These are phyloP conservation scores for Backusella psychrophila DNA, from an alignment of 192 early-diverging fungal genomes.

Conservation along the genomic window DNA sequence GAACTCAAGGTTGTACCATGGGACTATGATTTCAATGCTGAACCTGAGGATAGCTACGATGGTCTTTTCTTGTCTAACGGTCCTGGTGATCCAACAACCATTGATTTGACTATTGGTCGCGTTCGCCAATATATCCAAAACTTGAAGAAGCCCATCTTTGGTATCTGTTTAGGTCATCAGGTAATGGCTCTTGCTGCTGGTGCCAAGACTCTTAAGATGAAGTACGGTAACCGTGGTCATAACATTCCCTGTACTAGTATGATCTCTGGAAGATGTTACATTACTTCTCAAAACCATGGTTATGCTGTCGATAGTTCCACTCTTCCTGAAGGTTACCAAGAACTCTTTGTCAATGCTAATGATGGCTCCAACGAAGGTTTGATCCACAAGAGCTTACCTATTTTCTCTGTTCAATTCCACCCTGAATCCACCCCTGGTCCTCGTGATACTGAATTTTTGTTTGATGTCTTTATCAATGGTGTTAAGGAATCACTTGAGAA, in stretches of 20 bases:
- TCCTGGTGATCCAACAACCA: conserved; percentile 92
- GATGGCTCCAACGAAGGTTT: conserved; percentile 99
- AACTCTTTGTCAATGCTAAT: conserved; percentile 98
- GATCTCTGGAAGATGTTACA: conserved; percentile 96
- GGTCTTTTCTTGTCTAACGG: conserved; percentile 95
- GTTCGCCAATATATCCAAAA: conserved; percentile 65
- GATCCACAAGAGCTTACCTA: conserved; percentile 86
- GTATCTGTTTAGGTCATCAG: conserved; percentile 99
- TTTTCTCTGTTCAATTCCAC: conserved; percentile 99
- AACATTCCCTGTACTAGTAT: conserved; percentile 99
- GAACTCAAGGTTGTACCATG: conserved; percentile 94
- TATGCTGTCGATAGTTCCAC: conserved; percentile 89
- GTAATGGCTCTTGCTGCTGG: conserved; percentile 92
- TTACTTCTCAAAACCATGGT: conserved; percentile 99
- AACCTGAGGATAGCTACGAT: conserved; percentile 66
- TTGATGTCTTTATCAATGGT: conserved; percentile 90
- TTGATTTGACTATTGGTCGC: conserved; percentile 74
- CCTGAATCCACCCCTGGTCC: conserved; percentile 96
- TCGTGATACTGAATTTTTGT: conserved; percentile 95
- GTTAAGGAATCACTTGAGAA: conserved; percentile 65
- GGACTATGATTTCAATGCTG: conserved; percentile 89
- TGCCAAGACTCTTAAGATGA: conserved; percentile 93
- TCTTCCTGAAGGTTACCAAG: conserved; percentile 71
- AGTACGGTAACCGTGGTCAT: conserved; percentile 98
- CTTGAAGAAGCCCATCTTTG: conserved; percentile 91